Percentiles rank a stretch among this genome's conserved stretches.
Evolutionary conservation across 2,329 filamentous ascomycete species (phyloP).

Genomic region (Aspergillus niger): DNA sequence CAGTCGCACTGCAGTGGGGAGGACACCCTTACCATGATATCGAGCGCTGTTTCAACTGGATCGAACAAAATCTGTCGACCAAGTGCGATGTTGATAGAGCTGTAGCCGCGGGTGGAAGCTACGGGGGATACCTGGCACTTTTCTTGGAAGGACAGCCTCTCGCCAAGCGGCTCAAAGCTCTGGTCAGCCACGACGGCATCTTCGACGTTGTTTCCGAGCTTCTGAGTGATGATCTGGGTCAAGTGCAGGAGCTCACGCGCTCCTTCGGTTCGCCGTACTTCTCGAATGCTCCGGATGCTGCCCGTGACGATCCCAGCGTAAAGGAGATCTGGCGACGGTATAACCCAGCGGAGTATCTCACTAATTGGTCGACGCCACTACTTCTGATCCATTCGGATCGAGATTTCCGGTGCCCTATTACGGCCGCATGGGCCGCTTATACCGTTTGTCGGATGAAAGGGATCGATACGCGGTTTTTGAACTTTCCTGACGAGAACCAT

Average conservation of each 20-base stretch:
- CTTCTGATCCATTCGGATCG: constrained; percentile 3
- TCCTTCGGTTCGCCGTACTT: constrained; percentile 7
- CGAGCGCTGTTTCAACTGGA: constrained; percentile 1
- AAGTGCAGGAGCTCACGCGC: not conserved
- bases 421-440: constrained; percentile 5
- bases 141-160: not conserved
- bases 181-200: constrained; percentile 1
- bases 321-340: not conserved
- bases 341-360: constrained; percentile 2
- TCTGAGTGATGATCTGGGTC: not conserved
- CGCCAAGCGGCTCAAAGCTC: not conserved
- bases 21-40: constrained; percentile 1
- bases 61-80: not conserved
- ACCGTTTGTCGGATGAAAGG: constrained; percentile 1
- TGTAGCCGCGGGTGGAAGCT: constrained; percentile 3
- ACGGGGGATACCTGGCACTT: constrained; percentile 2
- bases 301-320: not conserved
- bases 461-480: constrained; percentile 2
- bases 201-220: constrained; percentile 3
- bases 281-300: not conserved
- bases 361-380: constrained; percentile 1
- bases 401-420: constrained; percentile 3
- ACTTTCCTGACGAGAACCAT: constrained; percentile 7
- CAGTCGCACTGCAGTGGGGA: constrained; percentile 2
- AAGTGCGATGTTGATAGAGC: constrained; percentile 1